phyloP scores from a whole-genome alignment of 176 grass and related monocot genomes.

The Avena sativa region DNA sequence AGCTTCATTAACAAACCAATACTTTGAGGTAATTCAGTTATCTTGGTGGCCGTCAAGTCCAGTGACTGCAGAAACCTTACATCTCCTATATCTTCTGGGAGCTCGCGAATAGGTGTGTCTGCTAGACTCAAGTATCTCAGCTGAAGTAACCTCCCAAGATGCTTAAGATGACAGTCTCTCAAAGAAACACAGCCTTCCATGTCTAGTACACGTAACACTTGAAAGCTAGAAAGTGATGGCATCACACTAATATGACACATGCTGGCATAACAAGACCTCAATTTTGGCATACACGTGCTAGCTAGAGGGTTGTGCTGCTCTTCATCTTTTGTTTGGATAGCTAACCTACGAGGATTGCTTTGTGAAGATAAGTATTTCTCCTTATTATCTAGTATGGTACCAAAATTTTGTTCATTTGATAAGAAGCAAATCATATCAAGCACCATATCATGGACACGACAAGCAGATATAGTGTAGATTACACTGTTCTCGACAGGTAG shows the following conservation, averaged over 20 bases:
- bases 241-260: background rate
- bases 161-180: background rate
- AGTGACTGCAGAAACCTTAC: background rate
- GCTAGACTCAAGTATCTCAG: background rate
- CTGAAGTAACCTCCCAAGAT: background rate
- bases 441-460: background rate
- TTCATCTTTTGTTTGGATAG: background rate
- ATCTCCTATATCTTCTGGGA: background rate
- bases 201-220: background rate
- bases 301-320: background rate
- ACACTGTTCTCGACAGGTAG: background rate
- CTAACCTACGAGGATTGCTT: background rate
- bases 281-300: background rate
- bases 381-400: background rate
- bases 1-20: background rate
- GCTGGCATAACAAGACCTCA: background rate
- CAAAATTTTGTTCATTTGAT: background rate
- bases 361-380: background rate
- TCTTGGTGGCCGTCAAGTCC: background rate
- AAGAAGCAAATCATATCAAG: background rate
- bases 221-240: background rate
- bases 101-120: background rate
- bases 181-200: background rate
- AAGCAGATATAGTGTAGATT: background rate
- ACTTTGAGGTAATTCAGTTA: background rate